Percentiles rank a stretch among this genome's conserved stretches.
Conservation (phyloP, 1,284 basidiomycete species). For the Ustilago cynodontis region DNA sequence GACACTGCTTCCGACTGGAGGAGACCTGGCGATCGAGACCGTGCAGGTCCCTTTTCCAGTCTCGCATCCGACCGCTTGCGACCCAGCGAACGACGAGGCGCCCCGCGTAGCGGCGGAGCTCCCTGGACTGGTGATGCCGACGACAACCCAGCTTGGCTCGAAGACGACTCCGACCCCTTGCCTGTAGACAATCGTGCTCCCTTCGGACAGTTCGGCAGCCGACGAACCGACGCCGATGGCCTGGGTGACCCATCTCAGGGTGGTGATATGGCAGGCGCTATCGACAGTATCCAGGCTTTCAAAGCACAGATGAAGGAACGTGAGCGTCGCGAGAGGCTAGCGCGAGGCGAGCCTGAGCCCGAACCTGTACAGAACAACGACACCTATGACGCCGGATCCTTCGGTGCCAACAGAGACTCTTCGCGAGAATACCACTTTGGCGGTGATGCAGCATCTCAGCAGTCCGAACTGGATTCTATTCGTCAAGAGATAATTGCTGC, state of each 20-base stretch:
- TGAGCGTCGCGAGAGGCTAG: constrained; percentile 74
- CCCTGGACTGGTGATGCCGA: constrained; percentile 73
- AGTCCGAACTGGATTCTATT: constrained; percentile 41
- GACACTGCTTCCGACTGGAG: constrained; percentile 54
- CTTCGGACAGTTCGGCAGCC: constrained; percentile 69
- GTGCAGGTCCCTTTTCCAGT: constrained; percentile 40
- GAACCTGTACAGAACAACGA: constrained; percentile 17
- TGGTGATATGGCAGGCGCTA: constrained; percentile 39
- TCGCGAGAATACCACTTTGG: constrained; percentile 33
- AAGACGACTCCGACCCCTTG: constrained; percentile 75
- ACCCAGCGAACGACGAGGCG: constrained; percentile 44
- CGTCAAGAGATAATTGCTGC: constrained; percentile 50
- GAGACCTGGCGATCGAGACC: constrained; percentile 45
- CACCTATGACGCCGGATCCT: constrained; percentile 7
- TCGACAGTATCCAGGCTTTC: constrained; percentile 87
- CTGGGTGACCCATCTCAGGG: constrained; percentile 13
- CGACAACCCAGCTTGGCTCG: constrained; percentile 93
- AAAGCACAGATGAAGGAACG: constrained; percentile 88
- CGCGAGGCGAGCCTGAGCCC: constrained; percentile 31
- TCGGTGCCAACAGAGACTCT: constrained; percentile 28
- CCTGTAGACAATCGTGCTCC: constrained; percentile 51
- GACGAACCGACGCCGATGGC: constrained; percentile 31
- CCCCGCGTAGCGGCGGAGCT: constrained; percentile 31
- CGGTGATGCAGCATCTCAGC: constrained; percentile 23
- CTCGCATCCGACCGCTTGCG: constrained; percentile 43